These are phyloP conservation scores for Tricholoma furcatifolium DNA, from an alignment of 768 basidiomycete species.

Conservation along the genomic window DNA sequence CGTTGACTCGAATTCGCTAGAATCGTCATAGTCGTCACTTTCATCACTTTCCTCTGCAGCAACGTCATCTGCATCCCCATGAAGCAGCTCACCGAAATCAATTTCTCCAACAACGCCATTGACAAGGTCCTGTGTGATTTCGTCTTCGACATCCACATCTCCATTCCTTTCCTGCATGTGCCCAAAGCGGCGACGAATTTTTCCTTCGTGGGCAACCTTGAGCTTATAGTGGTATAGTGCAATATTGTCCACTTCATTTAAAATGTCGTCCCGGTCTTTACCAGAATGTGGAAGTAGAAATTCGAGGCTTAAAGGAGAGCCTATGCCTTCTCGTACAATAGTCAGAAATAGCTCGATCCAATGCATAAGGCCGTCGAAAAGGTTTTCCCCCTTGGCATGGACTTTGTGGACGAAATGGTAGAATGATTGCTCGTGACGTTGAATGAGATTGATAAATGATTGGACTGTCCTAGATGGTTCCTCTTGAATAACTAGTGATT, in stretches of 20 bases:
- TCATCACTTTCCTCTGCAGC: constrained; percentile 68
- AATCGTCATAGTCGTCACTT: constrained; percentile 37
- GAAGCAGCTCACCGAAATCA: constrained; percentile 75
- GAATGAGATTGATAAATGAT: constrained; percentile 88
- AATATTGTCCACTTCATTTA: constrained; percentile 86
- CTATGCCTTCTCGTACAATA: constrained; percentile 85
- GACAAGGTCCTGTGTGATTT: constrained; percentile 78
- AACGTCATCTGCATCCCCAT: constrained; percentile 77
- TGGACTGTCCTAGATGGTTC: constrained; percentile 88
- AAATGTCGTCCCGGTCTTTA: constrained; percentile 69
- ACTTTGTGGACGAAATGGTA: constrained; percentile 99
- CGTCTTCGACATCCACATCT: constrained; percentile 74
- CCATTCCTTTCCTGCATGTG: constrained; percentile 42
- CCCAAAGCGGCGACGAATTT: constrained; percentile 83
- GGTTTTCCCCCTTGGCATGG: constrained; percentile 91
- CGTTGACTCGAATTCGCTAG: constrained; percentile 28
- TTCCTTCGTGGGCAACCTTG: constrained; percentile 91
- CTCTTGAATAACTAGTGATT: constrained; percentile 65
- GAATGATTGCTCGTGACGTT: constrained; percentile 93
- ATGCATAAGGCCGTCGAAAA: constrained; percentile 92
- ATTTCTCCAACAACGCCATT: constrained; percentile 81
- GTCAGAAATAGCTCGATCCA: constrained; percentile 98
- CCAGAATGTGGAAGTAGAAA: constrained; percentile 85
- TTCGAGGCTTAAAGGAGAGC: constrained; percentile 76
- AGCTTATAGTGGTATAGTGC: constrained; percentile 92